These are phyloP conservation scores for Fusarium redolens DNA, from an alignment of 2,329 filamentous ascomycete genomes.

Conservation along the genomic window DNA sequence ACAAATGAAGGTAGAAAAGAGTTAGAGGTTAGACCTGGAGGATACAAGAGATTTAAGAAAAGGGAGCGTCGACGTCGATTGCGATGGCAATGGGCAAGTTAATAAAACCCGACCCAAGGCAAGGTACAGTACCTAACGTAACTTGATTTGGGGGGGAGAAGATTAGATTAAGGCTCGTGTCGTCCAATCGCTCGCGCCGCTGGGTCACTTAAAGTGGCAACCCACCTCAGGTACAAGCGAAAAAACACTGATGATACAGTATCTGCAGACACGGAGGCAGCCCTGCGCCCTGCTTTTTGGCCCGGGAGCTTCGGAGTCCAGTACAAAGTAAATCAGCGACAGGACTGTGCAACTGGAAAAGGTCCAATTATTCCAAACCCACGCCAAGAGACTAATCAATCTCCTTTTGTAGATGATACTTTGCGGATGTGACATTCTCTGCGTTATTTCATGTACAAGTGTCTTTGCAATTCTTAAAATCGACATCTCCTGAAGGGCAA, in stretches of 20 bases:
- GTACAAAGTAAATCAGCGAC: conserved; percentile 2
- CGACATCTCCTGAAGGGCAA: conserved; percentile 2
- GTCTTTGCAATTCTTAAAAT: not conserved
- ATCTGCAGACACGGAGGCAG: conserved; percentile 21
- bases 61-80: conserved; percentile 32
- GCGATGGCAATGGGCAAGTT: conserved; percentile 31
- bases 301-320: conserved; percentile 32
- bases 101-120: conserved; percentile 23
- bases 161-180: conserved; percentile 39
- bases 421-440: not conserved
- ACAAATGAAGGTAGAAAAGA: conserved; percentile 32
- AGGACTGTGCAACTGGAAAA: conserved; percentile 24
- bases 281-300: conserved; percentile 1
- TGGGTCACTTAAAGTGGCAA: conserved; percentile 32
- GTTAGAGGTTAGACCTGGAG: conserved; percentile 6
- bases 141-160: conserved; percentile 24
- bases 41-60: conserved; percentile 31
- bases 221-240: conserved; percentile 28
- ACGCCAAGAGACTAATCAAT: conserved; percentile 23
- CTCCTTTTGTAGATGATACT: conserved; percentile 7
- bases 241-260: conserved; percentile 22
- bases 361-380: conserved; percentile 4
- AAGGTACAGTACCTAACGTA: conserved; percentile 1
- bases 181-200: conserved; percentile 33
- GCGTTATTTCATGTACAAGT: conserved; percentile 17